Evolutionary conservation across 441 rosid species (phyloP), one percentile per base, ranked within the genome.

Genomic region (Raphanus hybrid): DNA sequence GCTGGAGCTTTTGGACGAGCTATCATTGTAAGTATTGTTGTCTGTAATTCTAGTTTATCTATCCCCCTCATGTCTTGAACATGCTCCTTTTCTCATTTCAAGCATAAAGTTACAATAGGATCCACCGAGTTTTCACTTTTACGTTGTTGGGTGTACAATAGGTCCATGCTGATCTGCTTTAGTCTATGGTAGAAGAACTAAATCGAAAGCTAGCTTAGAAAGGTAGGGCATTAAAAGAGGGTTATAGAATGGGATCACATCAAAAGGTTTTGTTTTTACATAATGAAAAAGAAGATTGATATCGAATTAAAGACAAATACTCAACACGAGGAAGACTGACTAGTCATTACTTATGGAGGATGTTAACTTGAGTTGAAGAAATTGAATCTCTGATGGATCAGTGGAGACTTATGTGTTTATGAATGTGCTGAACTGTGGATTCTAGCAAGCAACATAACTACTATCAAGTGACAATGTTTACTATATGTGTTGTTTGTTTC

Each of bases 1-100:
- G 98, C 97, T 23, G 97, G 98, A 70, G 98, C 99, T 77, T 90
- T 93, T 52, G 97, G 98, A 77, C 92, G 99, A 58, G 98, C 97
- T 32, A 89, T 96, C 72, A 87, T 96, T 83, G 99, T 95, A 82
- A 85, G 99, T 88, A 59, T 59, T 64, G 14, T 45, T 63, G 35
- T 10, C 45, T 58, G 48, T 6, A 71, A 23, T 39, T 67, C 14
- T 76, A 6, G 0, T 18, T 15, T 63, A 3, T 27, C 4, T 45
- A 58, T 18, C 59, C 29, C 54, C 29, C 54, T 54, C 10, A 18
- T 66, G 60, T n/a, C 57, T 71, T 8, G 64, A 23, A 7, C 39
- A 50, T 14, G 58, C 59, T n/a, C 35, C 23, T 59, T 50, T 50
- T 34, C 65, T 73, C 70, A 6, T 67, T 70, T 62, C 70, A 54